Conservation (phyloP, 2,329 filamentous ascomycete genomes). For the Chaetomiaceae sp. region DNA sequence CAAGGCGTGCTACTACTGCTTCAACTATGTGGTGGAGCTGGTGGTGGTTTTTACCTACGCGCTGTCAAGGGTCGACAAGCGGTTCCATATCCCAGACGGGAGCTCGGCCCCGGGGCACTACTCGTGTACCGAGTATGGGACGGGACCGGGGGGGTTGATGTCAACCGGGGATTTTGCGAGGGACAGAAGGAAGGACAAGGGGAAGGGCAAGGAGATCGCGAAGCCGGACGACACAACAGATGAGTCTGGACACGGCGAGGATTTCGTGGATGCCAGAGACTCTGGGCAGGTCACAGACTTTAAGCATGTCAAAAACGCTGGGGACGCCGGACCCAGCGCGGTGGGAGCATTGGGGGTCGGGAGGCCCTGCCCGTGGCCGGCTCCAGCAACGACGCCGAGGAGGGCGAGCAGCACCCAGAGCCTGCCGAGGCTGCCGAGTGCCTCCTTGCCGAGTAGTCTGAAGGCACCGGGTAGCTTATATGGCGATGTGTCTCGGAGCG, state of each 20-base stretch:
- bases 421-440: too few species aligned
- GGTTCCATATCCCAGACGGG: constrained; percentile 71
- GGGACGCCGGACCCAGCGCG: too few species aligned
- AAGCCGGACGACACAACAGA: neutral
- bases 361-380: too few species aligned
- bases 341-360: too few species aligned
- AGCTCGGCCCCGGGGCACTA: constrained; percentile 55
- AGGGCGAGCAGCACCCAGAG: neutral
- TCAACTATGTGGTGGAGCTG: constrained; percentile 73
- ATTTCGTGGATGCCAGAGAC: too few species aligned
- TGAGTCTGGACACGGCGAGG: neutral
- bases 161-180: too few species aligned
- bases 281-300: too few species aligned
- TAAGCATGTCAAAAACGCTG: too few species aligned
- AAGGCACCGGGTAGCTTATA: too few species aligned
- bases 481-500: too few species aligned
- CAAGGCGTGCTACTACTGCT: constrained; percentile 71
- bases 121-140: constrained; percentile 10
- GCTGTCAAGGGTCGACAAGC: constrained; percentile 63
- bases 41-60: constrained; percentile 64
- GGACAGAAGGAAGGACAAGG: neutral
- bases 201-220: neutral
- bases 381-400: neutral
- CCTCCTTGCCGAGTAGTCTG: too few species aligned
- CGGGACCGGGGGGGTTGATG: too few species aligned